phyloP scores from a whole-genome alignment of 139 green algal genomes.

The Edaphochlamys debaryana region DNA sequence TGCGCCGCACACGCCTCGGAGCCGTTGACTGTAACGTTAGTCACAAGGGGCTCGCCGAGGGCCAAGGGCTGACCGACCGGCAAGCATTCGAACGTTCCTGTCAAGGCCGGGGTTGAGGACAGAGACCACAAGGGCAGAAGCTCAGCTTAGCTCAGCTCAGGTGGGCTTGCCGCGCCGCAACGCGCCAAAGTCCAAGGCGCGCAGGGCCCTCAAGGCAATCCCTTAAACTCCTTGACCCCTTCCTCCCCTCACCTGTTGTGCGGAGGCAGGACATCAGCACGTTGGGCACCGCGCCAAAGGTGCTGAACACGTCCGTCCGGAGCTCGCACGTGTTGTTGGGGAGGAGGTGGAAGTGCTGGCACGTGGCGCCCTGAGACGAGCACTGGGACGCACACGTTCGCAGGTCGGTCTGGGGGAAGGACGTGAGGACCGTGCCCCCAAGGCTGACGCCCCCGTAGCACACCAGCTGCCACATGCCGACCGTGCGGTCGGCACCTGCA shows the following conservation, averaged over 20 bases:
- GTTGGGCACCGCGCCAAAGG: background rate
- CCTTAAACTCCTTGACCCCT: no score
- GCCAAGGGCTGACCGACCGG: background rate
- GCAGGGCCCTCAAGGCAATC: no score
- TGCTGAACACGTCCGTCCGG: background rate
- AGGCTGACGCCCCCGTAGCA: background rate
- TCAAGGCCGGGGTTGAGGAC: no score
- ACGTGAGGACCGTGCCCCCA: background rate
- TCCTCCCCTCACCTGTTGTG: background rate
- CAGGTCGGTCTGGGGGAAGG: no score
- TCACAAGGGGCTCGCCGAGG: no score
- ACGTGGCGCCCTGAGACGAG: background rate
- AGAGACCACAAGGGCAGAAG: no score
- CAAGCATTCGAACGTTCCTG: constrained; percentile 17
- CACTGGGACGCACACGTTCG: background rate
- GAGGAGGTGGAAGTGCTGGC: background rate
- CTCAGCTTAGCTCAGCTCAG: no score
- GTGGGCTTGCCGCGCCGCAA: no score
- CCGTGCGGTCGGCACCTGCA: no score
- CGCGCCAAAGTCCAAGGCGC: no score
- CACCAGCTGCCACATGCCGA: background rate
- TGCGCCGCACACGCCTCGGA: background rate
- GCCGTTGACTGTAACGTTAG: background rate
- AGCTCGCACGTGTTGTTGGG: background rate
- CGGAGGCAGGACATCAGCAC: background rate